These are phyloP conservation scores for Aegilops bicornis DNA, from an alignment of 176 grass and related monocot genomes.

Conservation along the genomic window DNA sequence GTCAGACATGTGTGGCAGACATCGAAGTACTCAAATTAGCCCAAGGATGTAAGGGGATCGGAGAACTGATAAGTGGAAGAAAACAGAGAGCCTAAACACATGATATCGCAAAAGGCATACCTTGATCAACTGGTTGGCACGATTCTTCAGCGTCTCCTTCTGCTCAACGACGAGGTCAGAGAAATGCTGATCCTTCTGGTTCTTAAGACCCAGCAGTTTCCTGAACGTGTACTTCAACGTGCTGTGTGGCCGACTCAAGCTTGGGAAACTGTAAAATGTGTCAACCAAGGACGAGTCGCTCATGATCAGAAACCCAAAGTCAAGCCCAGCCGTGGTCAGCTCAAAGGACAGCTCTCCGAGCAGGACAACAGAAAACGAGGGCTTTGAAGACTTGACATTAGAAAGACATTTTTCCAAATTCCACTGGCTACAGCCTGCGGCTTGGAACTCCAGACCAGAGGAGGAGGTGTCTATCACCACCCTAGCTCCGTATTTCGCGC, in stretches of 20 bases:
- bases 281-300: constrained; percentile 60
- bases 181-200: constrained; percentile 58
- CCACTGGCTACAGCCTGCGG: constrained; percentile 49
- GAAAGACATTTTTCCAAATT: constrained; percentile 63
- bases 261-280: constrained; percentile 68
- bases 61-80: not conserved
- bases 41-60: too few species aligned
- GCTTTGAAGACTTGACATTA: constrained; percentile 29
- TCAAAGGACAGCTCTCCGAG: constrained; percentile 85
- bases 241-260: constrained; percentile 68
- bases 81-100: not conserved
- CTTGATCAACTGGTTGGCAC: constrained; percentile 48
- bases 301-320: constrained; percentile 84
- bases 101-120: constrained; percentile 22
- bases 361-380: constrained; percentile 55
- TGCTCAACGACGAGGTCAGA: constrained; percentile 51
- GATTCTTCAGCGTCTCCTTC: constrained; percentile 56
- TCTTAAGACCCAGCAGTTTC: constrained; percentile 68
- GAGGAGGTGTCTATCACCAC: constrained; percentile 89
- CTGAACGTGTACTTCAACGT: constrained; percentile 82
- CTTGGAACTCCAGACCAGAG: constrained; percentile 87
- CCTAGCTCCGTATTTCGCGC: constrained; percentile 74
- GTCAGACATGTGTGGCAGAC: not conserved
- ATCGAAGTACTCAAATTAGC: too few species aligned
- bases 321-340: constrained; percentile 65